Conservation (phyloP, 371 early-diverging fungal genomes). For the Mucor irregularis region DNA sequence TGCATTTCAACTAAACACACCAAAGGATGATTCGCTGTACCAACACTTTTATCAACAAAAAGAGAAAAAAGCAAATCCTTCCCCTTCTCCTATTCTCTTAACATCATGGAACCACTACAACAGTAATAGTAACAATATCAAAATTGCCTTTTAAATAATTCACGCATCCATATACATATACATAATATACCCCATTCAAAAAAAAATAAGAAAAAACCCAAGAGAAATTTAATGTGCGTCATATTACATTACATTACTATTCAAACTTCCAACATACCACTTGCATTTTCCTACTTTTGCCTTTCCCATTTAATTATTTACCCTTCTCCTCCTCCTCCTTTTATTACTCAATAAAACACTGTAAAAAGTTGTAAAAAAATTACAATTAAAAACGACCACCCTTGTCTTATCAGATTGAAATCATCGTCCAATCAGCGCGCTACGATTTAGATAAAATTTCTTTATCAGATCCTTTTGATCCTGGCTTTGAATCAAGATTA, state of each 20-base stretch:
- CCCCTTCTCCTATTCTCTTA: conserved; percentile 3
- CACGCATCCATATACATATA: conserved; percentile 1
- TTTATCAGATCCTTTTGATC: conserved; percentile 4
- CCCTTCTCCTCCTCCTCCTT: background rate
- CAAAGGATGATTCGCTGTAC: conserved; percentile 4
- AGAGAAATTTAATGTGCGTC: too few relatives aligned
- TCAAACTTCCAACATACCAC: too few relatives aligned
- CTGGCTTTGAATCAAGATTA: background rate
- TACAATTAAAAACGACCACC: background rate
- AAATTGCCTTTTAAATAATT: background rate
- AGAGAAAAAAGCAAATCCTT: background rate
- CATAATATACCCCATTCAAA: too few relatives aligned
- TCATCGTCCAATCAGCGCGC: background rate
- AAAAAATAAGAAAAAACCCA: too few relatives aligned
- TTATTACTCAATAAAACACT: background rate
- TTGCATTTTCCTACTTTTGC: too few relatives aligned
- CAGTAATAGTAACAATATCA: background rate
- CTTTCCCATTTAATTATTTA: too few relatives aligned
- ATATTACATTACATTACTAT: too few relatives aligned
- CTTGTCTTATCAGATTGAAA: conserved; percentile 3
- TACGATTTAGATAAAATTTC: background rate
- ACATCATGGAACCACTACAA: background rate
- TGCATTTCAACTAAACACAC: conserved; percentile 22
- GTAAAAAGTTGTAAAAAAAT: too few relatives aligned
- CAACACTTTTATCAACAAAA: conserved; percentile 20